Conservation (phyloP, 2,329 filamentous ascomycete species). For the Aspergillus sp. region DNA sequence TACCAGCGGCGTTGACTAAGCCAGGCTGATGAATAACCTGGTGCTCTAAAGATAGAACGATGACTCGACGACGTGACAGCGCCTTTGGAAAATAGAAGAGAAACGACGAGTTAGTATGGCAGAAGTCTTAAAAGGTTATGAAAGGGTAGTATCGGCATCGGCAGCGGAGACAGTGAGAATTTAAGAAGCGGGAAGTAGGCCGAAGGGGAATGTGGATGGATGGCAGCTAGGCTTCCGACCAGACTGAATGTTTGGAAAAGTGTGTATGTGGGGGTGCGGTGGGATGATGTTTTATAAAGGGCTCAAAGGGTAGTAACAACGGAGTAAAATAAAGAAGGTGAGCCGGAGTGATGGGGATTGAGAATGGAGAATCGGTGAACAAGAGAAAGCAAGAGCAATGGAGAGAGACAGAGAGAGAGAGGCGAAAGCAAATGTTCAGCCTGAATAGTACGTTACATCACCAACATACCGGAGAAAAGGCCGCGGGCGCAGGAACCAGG, state of each 20-base stretch:
- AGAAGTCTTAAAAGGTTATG: neutral
- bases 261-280: neutral
- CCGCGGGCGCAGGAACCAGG: conserved; percentile 2
- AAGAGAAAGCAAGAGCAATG: neutral
- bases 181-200: neutral
- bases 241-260: neutral
- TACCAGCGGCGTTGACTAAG: conserved; percentile 25
- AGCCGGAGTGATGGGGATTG: neutral
- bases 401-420: neutral
- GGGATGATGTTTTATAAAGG: neutral
- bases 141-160: neutral
- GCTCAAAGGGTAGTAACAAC: neutral
- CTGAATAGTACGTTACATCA: neutral
- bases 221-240: neutral
- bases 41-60: conserved; percentile 8
- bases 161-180: neutral
- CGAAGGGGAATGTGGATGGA: neutral
- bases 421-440: neutral
- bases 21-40: conserved; percentile 5
- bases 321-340: conserved; percentile 11
- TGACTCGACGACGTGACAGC: neutral
- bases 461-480: conserved; percentile 2
- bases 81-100: neutral
- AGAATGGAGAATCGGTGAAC: neutral
- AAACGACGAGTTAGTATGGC: neutral